A percentile compares a stretch with the other conserved stretches of the same genome.
Conservation (phyloP, 116 monocot genomes). For the Thalassia testudinum region DNA sequence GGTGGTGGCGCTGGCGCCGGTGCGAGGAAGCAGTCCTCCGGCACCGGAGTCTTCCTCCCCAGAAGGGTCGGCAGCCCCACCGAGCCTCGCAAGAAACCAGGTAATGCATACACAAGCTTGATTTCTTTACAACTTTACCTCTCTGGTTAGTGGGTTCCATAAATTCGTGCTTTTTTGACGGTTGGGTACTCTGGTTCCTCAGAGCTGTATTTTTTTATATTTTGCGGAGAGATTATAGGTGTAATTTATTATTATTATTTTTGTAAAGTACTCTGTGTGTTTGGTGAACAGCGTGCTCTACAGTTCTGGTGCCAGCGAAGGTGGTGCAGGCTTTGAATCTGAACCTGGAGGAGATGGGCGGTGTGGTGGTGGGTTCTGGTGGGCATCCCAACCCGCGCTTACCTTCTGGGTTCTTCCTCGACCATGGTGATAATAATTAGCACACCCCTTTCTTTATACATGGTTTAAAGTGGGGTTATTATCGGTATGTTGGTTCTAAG, state of each 20-base stretch:
- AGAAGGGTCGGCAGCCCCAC: conserved; percentile 12
- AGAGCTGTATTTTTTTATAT: background rate
- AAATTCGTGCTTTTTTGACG: background rate
- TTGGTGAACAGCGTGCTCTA: conserved; percentile 27
- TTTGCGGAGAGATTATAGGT: too few relatives aligned
- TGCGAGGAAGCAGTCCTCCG: conserved; percentile 15
- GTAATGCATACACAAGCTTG: background rate
- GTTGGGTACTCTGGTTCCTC: background rate
- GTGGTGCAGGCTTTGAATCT: conserved; percentile 57
- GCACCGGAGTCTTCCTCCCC: conserved; percentile 62
- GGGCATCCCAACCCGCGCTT: conserved; percentile 6
- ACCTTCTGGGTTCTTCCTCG: conserved; percentile 22
- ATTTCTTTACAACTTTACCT: background rate
- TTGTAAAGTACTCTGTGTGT: too few relatives aligned
- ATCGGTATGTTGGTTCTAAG: too few relatives aligned
- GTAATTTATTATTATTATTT: too few relatives aligned
- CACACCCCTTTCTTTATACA: background rate
- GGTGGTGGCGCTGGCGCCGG: conserved; percentile 4
- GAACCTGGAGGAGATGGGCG: conserved; percentile 37
- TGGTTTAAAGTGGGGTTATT: too few relatives aligned
- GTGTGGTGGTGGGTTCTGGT: background rate
- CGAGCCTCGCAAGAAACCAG: conserved; percentile 25
- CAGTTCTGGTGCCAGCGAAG: conserved; percentile 47
- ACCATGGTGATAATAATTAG: conserved; percentile 13
- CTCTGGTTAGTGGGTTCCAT: too few relatives aligned